Evolutionary conservation across 164 flowering plant genomes (phyloP), one percentile per base, ranked within the genome.

Genomic region (Sextonia rubra): DNA sequence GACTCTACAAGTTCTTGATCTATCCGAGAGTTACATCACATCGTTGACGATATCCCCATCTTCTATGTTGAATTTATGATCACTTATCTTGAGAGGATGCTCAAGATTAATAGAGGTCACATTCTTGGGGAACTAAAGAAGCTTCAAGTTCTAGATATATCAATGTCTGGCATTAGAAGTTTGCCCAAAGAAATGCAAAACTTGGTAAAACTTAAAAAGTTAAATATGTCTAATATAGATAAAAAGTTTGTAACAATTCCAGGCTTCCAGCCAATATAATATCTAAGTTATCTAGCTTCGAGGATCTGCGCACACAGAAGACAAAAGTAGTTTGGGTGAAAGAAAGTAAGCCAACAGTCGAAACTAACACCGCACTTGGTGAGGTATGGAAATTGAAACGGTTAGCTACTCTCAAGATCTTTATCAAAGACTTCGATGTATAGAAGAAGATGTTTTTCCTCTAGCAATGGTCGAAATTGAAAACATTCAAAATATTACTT

Each of bases 71-170:
- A 69, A 69, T 55, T 37, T 69, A 25, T 32, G 12, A 6, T 60
- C 37, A n/a, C 71, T 69, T 14, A 49, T 49, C 23, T 29, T 69
- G 18, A 25, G 37, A 23, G 12, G 12, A 22, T 69, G 71, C 24
- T 4, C 25, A 48, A 25, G 25, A 48, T 18, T 69, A 52, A 20
- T 0, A 14, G 61, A 69, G 44, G 22, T 69, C 2, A 61, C 62
- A 49, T n/a, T 55, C 11, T 4, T 69, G 17, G 71, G 71, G 27
- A 52, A 12, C 71, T 69, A 14, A 48, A 26, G 25, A 22, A 49
- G 52, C 71, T 52, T 29, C 71, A 69, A 26, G 0, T 49, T 25
- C 62, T 69, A 69, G 62, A 69, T 69, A 32, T 69, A n/a, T 24
- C n/a, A 12, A 4, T 25, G 22, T 7, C 61, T 17, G 1, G 25